Evolutionary conservation across 2,329 filamentous ascomycete genomes (phyloP).

Genomic region (Exophiala dermatitidis): DNA sequence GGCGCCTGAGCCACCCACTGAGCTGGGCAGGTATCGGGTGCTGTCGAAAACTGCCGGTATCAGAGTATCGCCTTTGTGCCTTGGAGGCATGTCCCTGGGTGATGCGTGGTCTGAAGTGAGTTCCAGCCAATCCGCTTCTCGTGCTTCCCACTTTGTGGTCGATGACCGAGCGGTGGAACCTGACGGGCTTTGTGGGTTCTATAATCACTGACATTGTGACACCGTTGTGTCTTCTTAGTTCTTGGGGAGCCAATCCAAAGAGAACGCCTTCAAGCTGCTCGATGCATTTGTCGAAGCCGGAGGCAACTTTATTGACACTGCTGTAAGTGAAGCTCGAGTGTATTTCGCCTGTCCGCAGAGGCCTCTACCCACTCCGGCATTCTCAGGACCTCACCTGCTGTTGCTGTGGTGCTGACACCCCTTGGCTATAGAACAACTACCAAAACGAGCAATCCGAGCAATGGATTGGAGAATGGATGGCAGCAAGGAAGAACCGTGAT

Average conservation of each 20-base stretch:
- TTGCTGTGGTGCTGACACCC: not conserved
- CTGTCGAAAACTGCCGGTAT: constrained; percentile 59
- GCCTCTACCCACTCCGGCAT: no score
- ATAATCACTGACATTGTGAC: no score
- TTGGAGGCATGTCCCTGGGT: constrained; percentile 37
- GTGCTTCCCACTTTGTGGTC: no score
- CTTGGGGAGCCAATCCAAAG: constrained; percentile 50
- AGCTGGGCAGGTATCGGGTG: constrained; percentile 58
- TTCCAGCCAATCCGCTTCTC: constrained; percentile 13
- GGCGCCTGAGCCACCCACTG: constrained; percentile 50
- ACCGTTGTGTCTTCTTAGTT: not conserved
- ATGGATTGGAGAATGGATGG: constrained; percentile 58
- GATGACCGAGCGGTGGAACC: no score
- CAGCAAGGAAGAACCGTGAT: constrained; percentile 55
- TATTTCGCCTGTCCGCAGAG: not conserved
- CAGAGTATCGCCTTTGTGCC: constrained; percentile 57
- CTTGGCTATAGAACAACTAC: constrained; percentile 52
- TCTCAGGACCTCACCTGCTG: no score
- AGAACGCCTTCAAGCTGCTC: constrained; percentile 55
- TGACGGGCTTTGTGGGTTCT: no score
- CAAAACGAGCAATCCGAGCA: constrained; percentile 56
- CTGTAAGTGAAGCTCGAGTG: constrained; percentile 22
- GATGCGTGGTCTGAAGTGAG: constrained; percentile 29
- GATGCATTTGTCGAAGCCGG: constrained; percentile 58
- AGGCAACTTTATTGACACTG: constrained; percentile 68